Conservation (phyloP, 495 filamentous ascomycete species). For the Penicillium mononematosum region DNA sequence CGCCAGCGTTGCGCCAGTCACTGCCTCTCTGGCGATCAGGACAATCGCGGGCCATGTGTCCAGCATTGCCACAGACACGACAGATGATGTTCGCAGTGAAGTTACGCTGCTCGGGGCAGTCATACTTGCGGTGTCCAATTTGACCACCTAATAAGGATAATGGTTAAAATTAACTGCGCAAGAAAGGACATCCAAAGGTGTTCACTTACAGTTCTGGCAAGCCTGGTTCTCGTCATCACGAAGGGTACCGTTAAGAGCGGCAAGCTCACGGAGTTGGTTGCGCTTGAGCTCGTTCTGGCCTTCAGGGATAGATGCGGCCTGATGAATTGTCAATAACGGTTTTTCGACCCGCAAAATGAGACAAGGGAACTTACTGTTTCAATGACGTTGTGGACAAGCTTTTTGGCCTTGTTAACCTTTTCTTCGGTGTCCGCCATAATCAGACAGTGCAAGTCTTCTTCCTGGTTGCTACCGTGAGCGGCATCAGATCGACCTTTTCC, state of each 20-base stretch:
- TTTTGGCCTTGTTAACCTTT: constrained; percentile 97
- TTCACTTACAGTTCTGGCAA: constrained; percentile 87
- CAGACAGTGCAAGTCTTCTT: constrained; percentile 97
- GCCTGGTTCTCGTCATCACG: constrained; percentile 99
- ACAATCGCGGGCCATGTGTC: constrained; percentile 92
- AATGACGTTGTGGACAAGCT: constrained; percentile 94
- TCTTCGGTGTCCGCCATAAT: constrained; percentile 99
- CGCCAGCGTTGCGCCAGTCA: constrained; percentile 76
- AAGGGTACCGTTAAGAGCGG: constrained; percentile 95
- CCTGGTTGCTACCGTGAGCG: constrained; percentile 98
- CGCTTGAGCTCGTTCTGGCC: constrained; percentile 98
- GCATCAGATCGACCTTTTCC: constrained; percentile 98
- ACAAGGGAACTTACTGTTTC: constrained; percentile 73
- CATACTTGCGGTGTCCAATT: constrained; percentile 98
- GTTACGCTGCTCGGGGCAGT: constrained; percentile 96
- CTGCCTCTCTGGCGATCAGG: constrained; percentile 85
- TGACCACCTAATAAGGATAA: constrained; percentile 62
- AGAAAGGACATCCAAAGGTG: constrained; percentile 11
- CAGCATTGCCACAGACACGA: constrained; percentile 93
- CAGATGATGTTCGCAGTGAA: constrained; percentile 99
- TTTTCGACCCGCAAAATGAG: neutral
- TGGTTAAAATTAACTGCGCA: constrained; percentile 10
- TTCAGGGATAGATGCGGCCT: constrained; percentile 98
- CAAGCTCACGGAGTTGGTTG: constrained; percentile 95
- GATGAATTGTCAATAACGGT: constrained; percentile 2